Base-by-base conservation (phyloP, 352 stramenopile species). In the Discostella stelligera region DNA sequence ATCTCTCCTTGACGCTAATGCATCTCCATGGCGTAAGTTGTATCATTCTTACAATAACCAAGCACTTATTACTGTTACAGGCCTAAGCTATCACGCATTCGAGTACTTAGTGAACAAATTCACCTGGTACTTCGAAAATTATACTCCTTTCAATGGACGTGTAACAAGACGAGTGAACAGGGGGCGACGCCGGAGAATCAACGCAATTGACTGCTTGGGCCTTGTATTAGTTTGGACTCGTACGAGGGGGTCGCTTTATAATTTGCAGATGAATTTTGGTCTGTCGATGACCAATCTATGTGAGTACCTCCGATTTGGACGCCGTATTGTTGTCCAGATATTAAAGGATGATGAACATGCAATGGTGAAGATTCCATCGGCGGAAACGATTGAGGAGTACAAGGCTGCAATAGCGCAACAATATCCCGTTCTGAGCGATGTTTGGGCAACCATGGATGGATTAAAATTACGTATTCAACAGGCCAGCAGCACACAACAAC, bases 401-500 rank as follows among this genome's bases (percentile, higher is more conserved):
- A 54, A 59, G 18, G 16, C 2, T 52, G 30, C 65, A 61, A 75
- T 75, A 39, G n/a, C 30, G 16, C 3, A 11, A 13, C n/a, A 44
- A 58, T 41, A 80, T 74, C 62, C 62, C 27, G 16, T 32, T n/a
- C 16, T 79, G 2, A 2, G 52, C 16, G 23, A 71, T 63, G 48
- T 75, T 11, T 82, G 74, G 74, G 63, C 49, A 61, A 55, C 49
- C 9, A 76, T 76, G 54, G 84, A 88, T 66, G 74, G 77, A 2
- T 78, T 85, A 44, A 90, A 88, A 37, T 56, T 88, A 9, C 16
- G 37, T 14, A 39, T 89, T 14, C 21, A 89, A 62, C 18, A 54
- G 7, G 39, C 55, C 1, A 32, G 37, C 14, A 53, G 67, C 49
- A 37, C 32, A 20, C 44, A 75, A 8, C 80, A 77, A 25, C 71